Percentiles rank a stretch among this genome's conserved stretches.
phyloP scores from a whole-genome alignment of 2,329 filamentous ascomycete species.

The Fusarium solani-melongenae region DNA sequence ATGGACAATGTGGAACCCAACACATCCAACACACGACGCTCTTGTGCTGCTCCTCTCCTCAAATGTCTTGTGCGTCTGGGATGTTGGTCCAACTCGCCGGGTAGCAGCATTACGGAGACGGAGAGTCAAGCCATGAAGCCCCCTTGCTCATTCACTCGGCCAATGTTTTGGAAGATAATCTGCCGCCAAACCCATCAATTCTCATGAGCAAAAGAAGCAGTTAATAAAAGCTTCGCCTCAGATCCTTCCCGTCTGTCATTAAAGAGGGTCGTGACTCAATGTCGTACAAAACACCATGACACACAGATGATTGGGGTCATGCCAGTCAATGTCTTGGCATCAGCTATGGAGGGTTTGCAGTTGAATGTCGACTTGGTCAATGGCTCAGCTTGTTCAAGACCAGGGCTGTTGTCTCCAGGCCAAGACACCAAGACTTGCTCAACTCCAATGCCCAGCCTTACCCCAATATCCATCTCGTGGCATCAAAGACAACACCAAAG shows the following conservation, averaged over 20 bases:
- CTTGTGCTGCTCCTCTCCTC: conserved; percentile 29
- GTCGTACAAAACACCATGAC: background rate
- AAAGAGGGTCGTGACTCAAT: background rate
- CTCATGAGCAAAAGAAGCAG: conserved; percentile 1
- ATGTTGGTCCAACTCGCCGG: conserved; percentile 8
- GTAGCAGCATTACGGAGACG: conserved; percentile 23
- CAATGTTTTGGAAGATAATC: background rate
- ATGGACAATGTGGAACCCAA: background rate
- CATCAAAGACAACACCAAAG: conserved; percentile 9
- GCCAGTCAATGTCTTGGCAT: conserved; percentile 3
- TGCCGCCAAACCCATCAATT: background rate
- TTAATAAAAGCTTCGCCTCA: background rate
- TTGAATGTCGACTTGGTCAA: background rate
- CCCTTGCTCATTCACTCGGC: conserved; percentile 2
- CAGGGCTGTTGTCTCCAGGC: background rate
- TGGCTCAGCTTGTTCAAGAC: background rate
- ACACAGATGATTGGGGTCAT: background rate
- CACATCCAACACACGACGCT: conserved; percentile 2
- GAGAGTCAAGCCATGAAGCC: conserved; percentile 9
- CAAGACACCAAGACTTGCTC: background rate
- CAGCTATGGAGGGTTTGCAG: background rate
- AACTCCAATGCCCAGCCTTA: conserved; percentile 4
- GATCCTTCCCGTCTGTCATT: background rate
- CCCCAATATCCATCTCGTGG: background rate
- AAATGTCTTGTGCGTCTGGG: background rate